A percentile compares a stretch with the other conserved stretches of the same genome.
phyloP scores from a whole-genome alignment of 2,329 filamentous ascomycete species.

The Fonsecaea nubica region DNA sequence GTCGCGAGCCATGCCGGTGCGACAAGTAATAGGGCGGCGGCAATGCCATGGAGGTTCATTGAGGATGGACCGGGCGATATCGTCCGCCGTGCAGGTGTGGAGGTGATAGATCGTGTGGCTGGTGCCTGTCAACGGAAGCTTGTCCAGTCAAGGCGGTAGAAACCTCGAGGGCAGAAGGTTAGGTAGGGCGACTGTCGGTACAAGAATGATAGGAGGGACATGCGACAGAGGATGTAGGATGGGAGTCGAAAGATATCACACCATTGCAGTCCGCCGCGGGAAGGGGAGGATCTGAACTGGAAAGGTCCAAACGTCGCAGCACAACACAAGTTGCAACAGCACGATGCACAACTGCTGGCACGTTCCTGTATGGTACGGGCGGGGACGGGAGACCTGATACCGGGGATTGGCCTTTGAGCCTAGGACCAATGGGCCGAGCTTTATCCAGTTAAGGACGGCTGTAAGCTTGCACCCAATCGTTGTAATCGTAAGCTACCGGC shows the following conservation, averaged over 20 bases:
- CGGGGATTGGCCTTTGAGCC: conserved; percentile 9
- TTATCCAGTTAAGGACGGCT: conserved; percentile 9
- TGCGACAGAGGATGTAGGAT: conserved; percentile 9
- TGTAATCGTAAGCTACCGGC: not conserved
- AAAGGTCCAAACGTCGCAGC: conserved; percentile 15
- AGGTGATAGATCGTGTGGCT: conserved; percentile 23
- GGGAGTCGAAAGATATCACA: conserved; percentile 17
- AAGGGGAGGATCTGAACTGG: conserved; percentile 14
- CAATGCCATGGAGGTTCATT: conserved; percentile 34
- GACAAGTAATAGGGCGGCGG: conserved; percentile 27
- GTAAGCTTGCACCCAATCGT: conserved; percentile 6
- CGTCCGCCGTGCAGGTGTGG: conserved; percentile 18
- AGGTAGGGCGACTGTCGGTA: not conserved
- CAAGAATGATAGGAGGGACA: not conserved
- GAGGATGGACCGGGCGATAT: conserved; percentile 14
- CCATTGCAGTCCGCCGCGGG: conserved; percentile 12
- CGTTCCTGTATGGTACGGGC: conserved; percentile 5
- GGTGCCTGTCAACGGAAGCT: conserved; percentile 33
- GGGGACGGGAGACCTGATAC: conserved; percentile 9
- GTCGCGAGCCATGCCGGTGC: conserved; percentile 23
- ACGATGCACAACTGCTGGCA: conserved; percentile 1
- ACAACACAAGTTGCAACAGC: conserved; percentile 4
- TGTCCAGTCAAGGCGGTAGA: conserved; percentile 19
- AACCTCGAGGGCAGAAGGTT: not conserved
- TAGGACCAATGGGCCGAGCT: conserved; percentile 9